Percentiles rank a stretch among this genome's conserved stretches.
Evolutionary conservation across 176 grass and related monocot genomes (phyloP).

Genomic region (Pontederia crassipes): DNA sequence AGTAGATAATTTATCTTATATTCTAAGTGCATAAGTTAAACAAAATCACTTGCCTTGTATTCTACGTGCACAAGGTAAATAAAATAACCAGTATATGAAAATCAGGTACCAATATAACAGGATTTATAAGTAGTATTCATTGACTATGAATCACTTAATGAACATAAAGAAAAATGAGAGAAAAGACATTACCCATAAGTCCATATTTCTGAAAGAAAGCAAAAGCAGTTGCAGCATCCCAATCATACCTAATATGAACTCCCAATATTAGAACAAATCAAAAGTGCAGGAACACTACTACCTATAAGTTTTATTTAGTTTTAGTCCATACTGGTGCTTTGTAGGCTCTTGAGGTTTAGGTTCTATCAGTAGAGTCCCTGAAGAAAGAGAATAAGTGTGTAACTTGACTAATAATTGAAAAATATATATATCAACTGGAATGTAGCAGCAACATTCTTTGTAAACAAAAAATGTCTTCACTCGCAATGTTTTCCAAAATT

Average conservation of each 20-base stretch:
- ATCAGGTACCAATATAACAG: no score
- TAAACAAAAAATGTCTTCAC: not conserved
- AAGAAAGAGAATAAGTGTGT: slow-evolving; percentile 7
- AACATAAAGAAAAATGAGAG: not conserved
- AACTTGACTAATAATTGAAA: not conserved
- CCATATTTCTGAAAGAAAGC: slow-evolving; percentile 94
- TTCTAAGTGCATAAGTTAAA: no score
- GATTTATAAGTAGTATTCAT: no score
- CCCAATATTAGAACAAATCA: not conserved
- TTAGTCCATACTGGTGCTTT: slow-evolving; percentile 79
- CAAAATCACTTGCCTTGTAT: no score
- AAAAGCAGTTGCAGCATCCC: slow-evolving; percentile 89
- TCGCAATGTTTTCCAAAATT: not conserved
- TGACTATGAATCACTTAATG: not conserved
- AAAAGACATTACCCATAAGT: slow-evolving; percentile 49
- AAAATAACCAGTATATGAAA: no score
- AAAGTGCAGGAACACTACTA: not conserved
- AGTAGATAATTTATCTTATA: no score
- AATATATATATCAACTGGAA: not conserved
- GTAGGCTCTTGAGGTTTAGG: slow-evolving; percentile 98
- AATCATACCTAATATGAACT: slow-evolving; percentile 66
- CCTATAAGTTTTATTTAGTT: not conserved
- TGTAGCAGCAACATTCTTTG: not conserved
- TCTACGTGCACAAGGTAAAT: no score
- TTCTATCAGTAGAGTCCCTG: slow-evolving; percentile 79